phyloP scores from a whole-genome alignment of 306 rosid genomes.

The Inga leiocalycina region DNA sequence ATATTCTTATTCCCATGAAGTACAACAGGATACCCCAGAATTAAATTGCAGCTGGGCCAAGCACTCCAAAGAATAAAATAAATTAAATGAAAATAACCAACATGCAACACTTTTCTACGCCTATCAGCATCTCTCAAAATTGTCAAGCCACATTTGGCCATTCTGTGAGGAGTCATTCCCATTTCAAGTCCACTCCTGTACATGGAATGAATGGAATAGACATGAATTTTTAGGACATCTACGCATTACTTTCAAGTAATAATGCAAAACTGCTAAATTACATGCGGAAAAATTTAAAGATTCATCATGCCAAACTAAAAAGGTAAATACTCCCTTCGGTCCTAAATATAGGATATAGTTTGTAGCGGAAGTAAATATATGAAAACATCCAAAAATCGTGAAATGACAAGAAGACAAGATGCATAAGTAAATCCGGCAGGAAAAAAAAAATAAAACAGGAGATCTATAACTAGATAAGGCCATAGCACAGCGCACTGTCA shows the following conservation, averaged over 20 bases:
- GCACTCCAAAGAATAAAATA: slow-evolving; percentile 40
- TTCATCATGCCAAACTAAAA: neutral
- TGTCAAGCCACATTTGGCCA: slow-evolving; percentile 51
- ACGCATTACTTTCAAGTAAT: neutral
- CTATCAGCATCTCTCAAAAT: slow-evolving; percentile 56
- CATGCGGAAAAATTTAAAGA: neutral
- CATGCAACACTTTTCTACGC: slow-evolving; percentile 38
- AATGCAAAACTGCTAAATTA: neutral
- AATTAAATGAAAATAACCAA: slow-evolving; percentile 27
- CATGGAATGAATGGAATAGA: neutral
- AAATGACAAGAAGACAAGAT: neutral
- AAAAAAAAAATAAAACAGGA: neutral
- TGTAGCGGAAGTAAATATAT: no score
- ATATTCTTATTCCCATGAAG: slow-evolving; percentile 29
- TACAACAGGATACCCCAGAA: slow-evolving; percentile 49
- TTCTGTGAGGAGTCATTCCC: slow-evolving; percentile 37
- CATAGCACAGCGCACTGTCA: neutral
- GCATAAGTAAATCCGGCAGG: neutral
- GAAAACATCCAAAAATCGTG: neutral
- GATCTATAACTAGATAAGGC: neutral
- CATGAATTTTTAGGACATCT: neutral
- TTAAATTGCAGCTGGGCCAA: slow-evolving; percentile 42
- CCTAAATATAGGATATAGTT: no score
- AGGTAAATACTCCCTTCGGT: no score
- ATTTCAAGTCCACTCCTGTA: slow-evolving; percentile 25